Evolutionary conservation across 192 early-diverging fungal genomes (phyloP).

Genomic region (Entomortierella parvispora): DNA sequence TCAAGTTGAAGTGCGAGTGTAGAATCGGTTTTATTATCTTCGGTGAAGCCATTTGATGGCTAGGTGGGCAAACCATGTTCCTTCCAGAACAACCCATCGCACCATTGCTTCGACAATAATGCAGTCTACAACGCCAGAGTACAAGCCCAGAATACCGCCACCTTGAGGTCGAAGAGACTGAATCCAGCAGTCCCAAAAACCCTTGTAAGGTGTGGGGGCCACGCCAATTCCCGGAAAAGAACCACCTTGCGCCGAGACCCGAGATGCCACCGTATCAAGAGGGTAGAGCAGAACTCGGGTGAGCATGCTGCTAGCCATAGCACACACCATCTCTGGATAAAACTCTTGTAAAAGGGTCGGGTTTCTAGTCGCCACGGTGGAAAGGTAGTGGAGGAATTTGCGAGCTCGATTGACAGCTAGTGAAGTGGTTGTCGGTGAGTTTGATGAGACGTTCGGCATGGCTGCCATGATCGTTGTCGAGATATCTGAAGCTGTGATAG

Average conservation of each 20-base stretch:
- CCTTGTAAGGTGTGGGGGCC: conserved; percentile 37
- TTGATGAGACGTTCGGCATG: conserved; percentile 37
- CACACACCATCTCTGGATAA: conserved; percentile 62
- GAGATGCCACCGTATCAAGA: conserved; percentile 58
- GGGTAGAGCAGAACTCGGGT: conserved; percentile 57
- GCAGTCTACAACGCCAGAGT: conserved; percentile 54
- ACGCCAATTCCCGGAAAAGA: conserved; percentile 44
- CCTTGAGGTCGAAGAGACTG: conserved; percentile 40
- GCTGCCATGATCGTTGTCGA: conserved; percentile 51
- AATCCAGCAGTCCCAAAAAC: conserved; percentile 56
- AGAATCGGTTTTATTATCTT: too few species aligned
- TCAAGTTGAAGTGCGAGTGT: too few species aligned
- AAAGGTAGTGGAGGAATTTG: conserved; percentile 31
- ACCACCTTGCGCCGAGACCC: conserved; percentile 56
- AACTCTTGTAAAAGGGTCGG: conserved; percentile 54
- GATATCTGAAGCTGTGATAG: conserved; percentile 38
- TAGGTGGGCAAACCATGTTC: conserved; percentile 51
- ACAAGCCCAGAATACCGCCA: conserved; percentile 46
- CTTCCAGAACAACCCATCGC: conserved; percentile 44
- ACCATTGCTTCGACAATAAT: conserved; percentile 57
- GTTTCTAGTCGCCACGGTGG: conserved; percentile 21
- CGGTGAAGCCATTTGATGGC: conserved; percentile 48
- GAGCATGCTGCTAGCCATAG: conserved; percentile 57
- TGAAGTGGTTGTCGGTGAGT: conserved; percentile 14
- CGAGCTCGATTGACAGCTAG: conserved; percentile 35